Percentiles rank a stretch among this genome's conserved stretches.
These are phyloP conservation scores for Lecanicillium sp. DNA, from an alignment of 2,329 filamentous ascomycete genomes.

Conservation along the genomic window DNA sequence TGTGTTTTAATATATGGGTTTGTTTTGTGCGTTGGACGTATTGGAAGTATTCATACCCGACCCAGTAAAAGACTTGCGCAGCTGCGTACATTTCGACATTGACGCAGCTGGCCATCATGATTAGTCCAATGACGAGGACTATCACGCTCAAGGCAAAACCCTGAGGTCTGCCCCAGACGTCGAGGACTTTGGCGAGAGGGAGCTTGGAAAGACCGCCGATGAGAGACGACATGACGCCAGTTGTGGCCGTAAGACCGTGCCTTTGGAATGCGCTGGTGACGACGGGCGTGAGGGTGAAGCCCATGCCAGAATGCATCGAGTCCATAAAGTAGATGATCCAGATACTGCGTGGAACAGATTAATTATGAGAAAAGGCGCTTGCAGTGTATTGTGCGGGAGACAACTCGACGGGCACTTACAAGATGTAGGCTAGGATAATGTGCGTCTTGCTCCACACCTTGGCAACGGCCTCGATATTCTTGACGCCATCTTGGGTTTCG, in stretches of 20 bases:
- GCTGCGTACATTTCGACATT: constrained; percentile 35
- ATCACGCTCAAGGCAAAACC: constrained; percentile 43
- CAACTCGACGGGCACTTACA: neutral
- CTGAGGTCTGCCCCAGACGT: constrained; percentile 53
- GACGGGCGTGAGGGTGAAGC: constrained; percentile 26
- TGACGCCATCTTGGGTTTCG: constrained; percentile 1
- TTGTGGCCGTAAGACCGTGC: constrained; percentile 41
- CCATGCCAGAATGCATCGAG: constrained; percentile 31
- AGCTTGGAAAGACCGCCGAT: constrained; percentile 49
- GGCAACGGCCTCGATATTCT: neutral
- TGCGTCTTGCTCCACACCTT: constrained; percentile 2
- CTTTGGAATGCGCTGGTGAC: constrained; percentile 34
- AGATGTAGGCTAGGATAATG: constrained; percentile 1
- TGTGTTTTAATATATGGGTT: too few species aligned
- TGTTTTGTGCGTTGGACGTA: too few species aligned
- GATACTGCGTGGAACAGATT: constrained; percentile 16
- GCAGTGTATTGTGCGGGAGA: neutral
- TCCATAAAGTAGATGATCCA: constrained; percentile 37
- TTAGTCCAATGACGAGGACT: constrained; percentile 37
- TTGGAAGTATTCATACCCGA: too few species aligned
- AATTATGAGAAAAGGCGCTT: neutral
- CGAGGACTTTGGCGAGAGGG: constrained; percentile 52
- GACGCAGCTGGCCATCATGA: constrained; percentile 53
- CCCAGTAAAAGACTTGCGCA: constrained; percentile 52
- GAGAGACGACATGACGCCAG: constrained; percentile 38